phyloP scores from a whole-genome alignment of 176 grass and related monocot genomes.

The Oryza australiensis region DNA sequence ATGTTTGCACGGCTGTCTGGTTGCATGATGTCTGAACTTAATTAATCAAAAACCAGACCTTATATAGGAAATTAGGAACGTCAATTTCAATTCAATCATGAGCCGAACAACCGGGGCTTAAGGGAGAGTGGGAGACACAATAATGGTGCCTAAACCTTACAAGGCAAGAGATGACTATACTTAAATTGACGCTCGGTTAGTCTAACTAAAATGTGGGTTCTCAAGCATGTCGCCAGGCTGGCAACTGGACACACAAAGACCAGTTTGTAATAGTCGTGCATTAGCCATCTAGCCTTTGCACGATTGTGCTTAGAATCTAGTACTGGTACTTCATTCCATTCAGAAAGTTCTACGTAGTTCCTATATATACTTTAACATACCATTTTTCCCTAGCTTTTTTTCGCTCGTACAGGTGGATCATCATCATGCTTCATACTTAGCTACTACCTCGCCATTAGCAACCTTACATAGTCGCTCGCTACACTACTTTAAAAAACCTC shows the following conservation, averaged over 20 bases:
- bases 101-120: background rate
- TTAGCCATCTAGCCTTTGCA: no score
- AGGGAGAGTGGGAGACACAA: constrained; percentile 18
- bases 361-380: no score
- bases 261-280: no score
- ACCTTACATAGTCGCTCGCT: no score
- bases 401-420: no score
- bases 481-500: no score
- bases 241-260: background rate
- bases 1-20: background rate
- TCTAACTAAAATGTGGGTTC: background rate
- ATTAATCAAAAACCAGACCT: background rate
- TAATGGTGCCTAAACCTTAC: constrained; percentile 26
- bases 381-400: no score
- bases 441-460: no score
- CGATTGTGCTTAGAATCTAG: no score
- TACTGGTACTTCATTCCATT: no score
- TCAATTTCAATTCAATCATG: background rate
- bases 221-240: constrained; percentile 6
- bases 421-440: no score
- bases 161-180: constrained; percentile 33
- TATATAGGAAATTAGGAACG: background rate
- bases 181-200: background rate
- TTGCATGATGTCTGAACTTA: background rate
- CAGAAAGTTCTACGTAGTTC: no score